phyloP scores from a whole-genome alignment of 148 eudicot species.

The Silene latifolia region DNA sequence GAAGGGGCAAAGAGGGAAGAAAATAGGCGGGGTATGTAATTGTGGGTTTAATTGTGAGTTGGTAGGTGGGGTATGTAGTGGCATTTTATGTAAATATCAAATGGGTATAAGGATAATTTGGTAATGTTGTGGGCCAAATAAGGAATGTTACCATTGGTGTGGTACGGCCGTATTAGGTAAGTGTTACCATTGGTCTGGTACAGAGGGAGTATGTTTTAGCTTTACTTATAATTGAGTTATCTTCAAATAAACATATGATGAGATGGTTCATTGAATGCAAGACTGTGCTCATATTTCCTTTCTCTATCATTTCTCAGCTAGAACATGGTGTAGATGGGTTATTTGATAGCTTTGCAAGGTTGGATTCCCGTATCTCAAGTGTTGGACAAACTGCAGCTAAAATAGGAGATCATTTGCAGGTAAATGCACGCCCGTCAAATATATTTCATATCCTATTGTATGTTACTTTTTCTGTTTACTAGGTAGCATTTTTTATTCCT shows the following conservation, averaged over 20 bases:
- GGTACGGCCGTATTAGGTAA: no score
- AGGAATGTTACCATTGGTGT: no score
- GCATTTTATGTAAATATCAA: no score
- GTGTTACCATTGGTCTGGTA: no score
- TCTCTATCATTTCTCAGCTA: constrained; percentile 50
- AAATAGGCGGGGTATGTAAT: no score
- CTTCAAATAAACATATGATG: background rate
- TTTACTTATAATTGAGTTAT: background rate
- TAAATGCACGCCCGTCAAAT: constrained; percentile 22
- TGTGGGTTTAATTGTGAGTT: no score
- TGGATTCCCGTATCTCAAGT: constrained; percentile 97
- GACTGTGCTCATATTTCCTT: constrained; percentile 1
- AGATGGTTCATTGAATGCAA: constrained; percentile 4
- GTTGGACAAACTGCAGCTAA: constrained; percentile 99
- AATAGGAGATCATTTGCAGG: constrained; percentile 99
- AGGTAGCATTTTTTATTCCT: background rate
- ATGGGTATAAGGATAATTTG: no score
- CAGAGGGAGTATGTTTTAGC: no score
- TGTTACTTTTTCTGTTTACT: constrained; percentile 7
- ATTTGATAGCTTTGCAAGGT: constrained; percentile 94
- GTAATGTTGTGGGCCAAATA: no score
- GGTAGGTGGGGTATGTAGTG: no score
- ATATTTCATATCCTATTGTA: background rate
- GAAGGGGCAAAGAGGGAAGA: no score
- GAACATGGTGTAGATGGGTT: constrained; percentile 98